phyloP scores from a whole-genome alignment of 106 monocot species.

The Acorus gramineus region DNA sequence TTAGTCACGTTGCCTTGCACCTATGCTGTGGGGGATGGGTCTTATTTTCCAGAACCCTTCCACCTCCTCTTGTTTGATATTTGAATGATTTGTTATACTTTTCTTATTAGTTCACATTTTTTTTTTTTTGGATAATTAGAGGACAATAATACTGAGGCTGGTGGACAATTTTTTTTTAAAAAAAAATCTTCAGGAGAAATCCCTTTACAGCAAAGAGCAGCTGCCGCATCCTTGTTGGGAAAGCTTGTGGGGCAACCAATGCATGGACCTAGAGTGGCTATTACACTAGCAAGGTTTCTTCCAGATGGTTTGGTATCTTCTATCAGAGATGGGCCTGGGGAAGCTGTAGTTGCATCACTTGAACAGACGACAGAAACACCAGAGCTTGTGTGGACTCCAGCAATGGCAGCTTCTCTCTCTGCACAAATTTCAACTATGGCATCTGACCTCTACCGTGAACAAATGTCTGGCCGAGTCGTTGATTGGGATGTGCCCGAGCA shows the following conservation, averaged over 20 bases:
- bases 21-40: too few relatives aligned
- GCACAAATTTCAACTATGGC: slow-evolving; percentile 98
- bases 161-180: background rate
- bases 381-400: slow-evolving; percentile 99
- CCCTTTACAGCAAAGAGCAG: slow-evolving; percentile 84
- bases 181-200: slow-evolving; percentile 59
- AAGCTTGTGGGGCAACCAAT: slow-evolving; percentile 95
- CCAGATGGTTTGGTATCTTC: slow-evolving; percentile 96
- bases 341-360: slow-evolving; percentile 70
- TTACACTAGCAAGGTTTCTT: slow-evolving; percentile 88
- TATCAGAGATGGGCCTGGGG: slow-evolving; percentile 93
- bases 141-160: too few relatives aligned
- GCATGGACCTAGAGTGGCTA: slow-evolving; percentile 98
- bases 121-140: too few relatives aligned
- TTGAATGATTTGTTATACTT: too few relatives aligned
- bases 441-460: slow-evolving; percentile 85
- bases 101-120: too few relatives aligned
- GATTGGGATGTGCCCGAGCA: slow-evolving; percentile 99
- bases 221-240: slow-evolving; percentile 89
- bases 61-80: too few relatives aligned
- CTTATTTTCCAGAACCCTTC: too few relatives aligned
- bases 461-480: slow-evolving; percentile 74
- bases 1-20: too few relatives aligned
- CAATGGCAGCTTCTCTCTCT: slow-evolving; percentile 96
- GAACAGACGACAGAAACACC: slow-evolving; percentile 99